phyloP scores from a whole-genome alignment of 1,139 yeast species.

The Debaryomyces subglobosus region DNA sequence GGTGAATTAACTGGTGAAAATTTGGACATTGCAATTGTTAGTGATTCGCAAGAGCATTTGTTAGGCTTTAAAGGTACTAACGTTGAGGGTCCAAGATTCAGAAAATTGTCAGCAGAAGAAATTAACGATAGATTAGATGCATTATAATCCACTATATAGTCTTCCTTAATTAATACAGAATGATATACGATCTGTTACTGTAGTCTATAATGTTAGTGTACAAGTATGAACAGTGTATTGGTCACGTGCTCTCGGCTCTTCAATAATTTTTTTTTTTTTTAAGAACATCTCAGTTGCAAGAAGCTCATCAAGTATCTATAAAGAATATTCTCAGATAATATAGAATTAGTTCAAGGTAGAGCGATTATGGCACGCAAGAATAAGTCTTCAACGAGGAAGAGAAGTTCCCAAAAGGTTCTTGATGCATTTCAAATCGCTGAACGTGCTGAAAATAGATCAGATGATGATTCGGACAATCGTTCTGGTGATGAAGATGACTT shows the following conservation, averaged over 20 bases:
- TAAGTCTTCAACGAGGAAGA: slow-evolving; percentile 30
- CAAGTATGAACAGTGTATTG: background rate
- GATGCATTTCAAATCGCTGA: slow-evolving; percentile 54
- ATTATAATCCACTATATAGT: slow-evolving; percentile 44
- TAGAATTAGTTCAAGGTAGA: background rate
- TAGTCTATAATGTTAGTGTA: background rate
- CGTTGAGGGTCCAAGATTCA: slow-evolving; percentile 84
- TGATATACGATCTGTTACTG: background rate
- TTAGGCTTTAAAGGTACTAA: slow-evolving; percentile 88
- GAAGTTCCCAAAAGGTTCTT: slow-evolving; percentile 40
- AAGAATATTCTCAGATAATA: background rate
- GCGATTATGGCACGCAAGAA: slow-evolving; percentile 26
- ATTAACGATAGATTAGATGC: slow-evolving; percentile 94
- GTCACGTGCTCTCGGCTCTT: slow-evolving; percentile 4
- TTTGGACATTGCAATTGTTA: slow-evolving; percentile 88
- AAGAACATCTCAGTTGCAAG: slow-evolving; percentile 1
- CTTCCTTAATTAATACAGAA: slow-evolving; percentile 1
- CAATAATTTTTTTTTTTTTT: slow-evolving; percentile 2
- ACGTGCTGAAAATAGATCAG: slow-evolving; percentile 34
- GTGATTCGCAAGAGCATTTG: slow-evolving; percentile 78
- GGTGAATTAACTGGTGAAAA: slow-evolving; percentile 98
- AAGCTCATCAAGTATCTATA: background rate
- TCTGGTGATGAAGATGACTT: slow-evolving; percentile 23
- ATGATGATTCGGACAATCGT: slow-evolving; percentile 20
- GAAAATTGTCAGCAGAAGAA: slow-evolving; percentile 83